Conservation (phyloP, 768 basidiomycete species). For the Phaeotremella fagi region DNA sequence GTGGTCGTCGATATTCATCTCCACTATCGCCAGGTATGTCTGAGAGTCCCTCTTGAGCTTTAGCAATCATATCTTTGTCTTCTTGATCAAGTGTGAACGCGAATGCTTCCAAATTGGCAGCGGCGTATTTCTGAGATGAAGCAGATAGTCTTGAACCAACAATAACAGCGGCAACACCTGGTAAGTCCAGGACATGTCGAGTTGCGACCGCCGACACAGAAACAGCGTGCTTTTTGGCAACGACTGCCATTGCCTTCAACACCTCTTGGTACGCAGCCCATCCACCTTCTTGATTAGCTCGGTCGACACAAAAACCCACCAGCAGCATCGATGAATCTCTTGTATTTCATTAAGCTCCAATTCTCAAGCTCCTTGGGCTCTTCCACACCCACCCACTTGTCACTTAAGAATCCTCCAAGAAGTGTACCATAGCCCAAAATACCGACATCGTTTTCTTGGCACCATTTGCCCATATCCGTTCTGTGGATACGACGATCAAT, state of each 20-base stretch:
- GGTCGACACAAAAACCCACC: slow-evolving; percentile 1
- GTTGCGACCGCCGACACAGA: slow-evolving; percentile 3
- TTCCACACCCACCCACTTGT: slow-evolving; percentile 5
- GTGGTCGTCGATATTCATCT: slow-evolving; percentile 9
- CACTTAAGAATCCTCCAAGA: slow-evolving; percentile 8
- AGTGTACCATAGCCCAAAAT: slow-evolving; percentile 7
- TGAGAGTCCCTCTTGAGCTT: slow-evolving; percentile 4
- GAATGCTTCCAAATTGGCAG: background rate
- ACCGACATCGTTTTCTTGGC: slow-evolving; percentile 3
- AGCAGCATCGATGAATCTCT: slow-evolving; percentile 12
- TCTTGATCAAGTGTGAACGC: background rate
- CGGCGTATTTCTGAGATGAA: too few relatives aligned
- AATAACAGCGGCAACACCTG: slow-evolving; percentile 4
- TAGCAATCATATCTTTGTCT: background rate
- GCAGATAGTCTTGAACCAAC: slow-evolving; percentile 4
- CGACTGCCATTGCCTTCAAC: background rate
- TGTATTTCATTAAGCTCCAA: slow-evolving; percentile 13
- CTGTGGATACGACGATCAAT: slow-evolving; percentile 1
- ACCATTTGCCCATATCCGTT: slow-evolving; percentile 4
- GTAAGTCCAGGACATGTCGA: slow-evolving; percentile 3
- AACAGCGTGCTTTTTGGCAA: slow-evolving; percentile 6
- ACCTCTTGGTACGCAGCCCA: slow-evolving; percentile 5
- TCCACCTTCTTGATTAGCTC: background rate
- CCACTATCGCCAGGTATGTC: slow-evolving; percentile 13
- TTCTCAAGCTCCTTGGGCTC: slow-evolving; percentile 4